Evolutionary conservation across 2,329 filamentous ascomycete genomes (phyloP).

Genomic region (Nigrospora sphaerica): DNA sequence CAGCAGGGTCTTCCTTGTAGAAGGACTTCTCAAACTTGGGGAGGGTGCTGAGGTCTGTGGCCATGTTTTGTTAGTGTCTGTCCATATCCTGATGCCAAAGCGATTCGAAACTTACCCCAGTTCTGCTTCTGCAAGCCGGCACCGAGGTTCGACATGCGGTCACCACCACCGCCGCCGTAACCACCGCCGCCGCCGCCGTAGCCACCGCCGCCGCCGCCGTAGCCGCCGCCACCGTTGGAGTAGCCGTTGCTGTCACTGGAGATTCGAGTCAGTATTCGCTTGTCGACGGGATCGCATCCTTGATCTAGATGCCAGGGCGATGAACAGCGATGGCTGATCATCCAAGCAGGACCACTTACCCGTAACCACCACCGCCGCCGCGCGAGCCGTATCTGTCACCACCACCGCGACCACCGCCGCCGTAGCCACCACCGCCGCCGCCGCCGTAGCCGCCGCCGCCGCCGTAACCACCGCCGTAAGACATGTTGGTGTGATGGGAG

Average conservation of each 20-base stretch:
- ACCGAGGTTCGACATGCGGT: slow-evolving; percentile 90
- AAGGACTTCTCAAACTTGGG: slow-evolving; percentile 99
- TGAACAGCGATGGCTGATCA: not conserved
- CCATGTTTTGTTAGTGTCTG: slow-evolving; percentile 5
- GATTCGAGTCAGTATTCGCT: not conserved
- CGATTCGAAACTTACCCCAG: slow-evolving; percentile 61
- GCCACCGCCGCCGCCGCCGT: slow-evolving; percentile 40
- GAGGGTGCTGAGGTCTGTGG: slow-evolving; percentile 62
- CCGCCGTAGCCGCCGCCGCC: slow-evolving; percentile 39
- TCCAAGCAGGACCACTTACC: slow-evolving; percentile 14
- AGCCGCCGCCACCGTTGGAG: slow-evolving; percentile 41
- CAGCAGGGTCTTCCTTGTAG: slow-evolving; percentile 89
- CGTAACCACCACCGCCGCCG: slow-evolving; percentile 32
- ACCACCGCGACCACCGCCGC: slow-evolving; percentile 4
- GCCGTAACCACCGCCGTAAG: slow-evolving; percentile 53
- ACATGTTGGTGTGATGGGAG: slow-evolving; percentile 44
- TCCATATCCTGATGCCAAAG: slow-evolving; percentile 11
- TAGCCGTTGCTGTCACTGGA: slow-evolving; percentile 36
- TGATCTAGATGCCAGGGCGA: not conserved
- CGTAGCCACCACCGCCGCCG: slow-evolving; percentile 31
- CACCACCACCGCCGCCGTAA: slow-evolving; percentile 63
- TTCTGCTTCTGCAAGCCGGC: slow-evolving; percentile 78
- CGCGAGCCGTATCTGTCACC: slow-evolving; percentile 1
- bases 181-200: slow-evolving; percentile 28
- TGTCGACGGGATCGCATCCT: no score